These are phyloP conservation scores for Lagenidium giganteum DNA, from an alignment of 352 stramenopile species.

Conservation along the genomic window DNA sequence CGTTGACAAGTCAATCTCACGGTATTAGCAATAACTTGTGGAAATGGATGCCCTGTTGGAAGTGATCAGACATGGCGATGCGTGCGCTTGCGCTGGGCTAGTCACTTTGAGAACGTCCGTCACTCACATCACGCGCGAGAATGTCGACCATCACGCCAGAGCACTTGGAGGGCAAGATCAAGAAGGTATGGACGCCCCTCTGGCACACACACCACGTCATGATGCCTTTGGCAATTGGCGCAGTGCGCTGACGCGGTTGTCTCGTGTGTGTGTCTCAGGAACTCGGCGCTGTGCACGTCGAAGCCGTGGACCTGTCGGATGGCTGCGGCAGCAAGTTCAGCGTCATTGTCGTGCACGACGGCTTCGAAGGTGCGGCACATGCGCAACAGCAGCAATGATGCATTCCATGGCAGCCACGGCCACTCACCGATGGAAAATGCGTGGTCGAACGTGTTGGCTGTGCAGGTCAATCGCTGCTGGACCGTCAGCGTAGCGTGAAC, in stretches of 20 bases:
- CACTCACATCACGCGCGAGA: too few relatives aligned
- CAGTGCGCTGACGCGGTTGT: not conserved
- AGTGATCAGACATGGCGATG: too few relatives aligned
- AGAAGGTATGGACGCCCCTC: slow-evolving; percentile 13
- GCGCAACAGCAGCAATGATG: too few relatives aligned
- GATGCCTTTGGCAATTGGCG: too few relatives aligned
- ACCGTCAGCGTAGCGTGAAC: slow-evolving; percentile 76
- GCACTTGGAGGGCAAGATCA: slow-evolving; percentile 52
- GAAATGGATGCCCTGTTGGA: too few relatives aligned
- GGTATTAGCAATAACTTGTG: too few relatives aligned
- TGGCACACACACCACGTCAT: not conserved
- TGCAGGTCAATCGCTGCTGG: slow-evolving; percentile 63
- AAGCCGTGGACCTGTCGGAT: slow-evolving; percentile 76
- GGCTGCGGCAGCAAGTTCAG: slow-evolving; percentile 83
- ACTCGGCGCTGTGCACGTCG: slow-evolving; percentile 57
- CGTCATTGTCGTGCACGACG: slow-evolving; percentile 72
- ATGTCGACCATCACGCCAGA: slow-evolving; percentile 46
- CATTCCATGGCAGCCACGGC: not conserved
- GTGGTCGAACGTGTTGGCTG: too few relatives aligned
- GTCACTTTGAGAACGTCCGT: too few relatives aligned
- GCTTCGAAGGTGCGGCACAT: slow-evolving; percentile 73
- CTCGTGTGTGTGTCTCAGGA: slow-evolving; percentile 19
- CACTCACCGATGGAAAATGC: not conserved
- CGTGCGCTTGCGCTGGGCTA: too few relatives aligned
- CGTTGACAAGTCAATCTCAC: too few relatives aligned